These are phyloP conservation scores for Trypethelium eluteriae DNA, from an alignment of 495 filamentous ascomycete species.

Conservation along the genomic window DNA sequence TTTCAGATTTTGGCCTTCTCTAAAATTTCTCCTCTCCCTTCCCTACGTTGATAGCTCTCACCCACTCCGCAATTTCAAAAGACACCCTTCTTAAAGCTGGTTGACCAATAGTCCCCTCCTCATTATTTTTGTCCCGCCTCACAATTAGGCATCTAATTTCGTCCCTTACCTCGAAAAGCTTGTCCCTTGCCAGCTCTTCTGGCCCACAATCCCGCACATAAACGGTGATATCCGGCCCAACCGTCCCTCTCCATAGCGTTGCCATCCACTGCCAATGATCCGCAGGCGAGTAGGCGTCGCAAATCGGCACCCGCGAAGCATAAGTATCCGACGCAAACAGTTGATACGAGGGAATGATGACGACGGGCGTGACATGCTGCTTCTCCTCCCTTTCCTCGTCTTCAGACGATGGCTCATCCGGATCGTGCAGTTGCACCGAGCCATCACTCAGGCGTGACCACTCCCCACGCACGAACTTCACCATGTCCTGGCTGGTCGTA, in stretches of 20 bases:
- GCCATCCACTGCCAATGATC: conserved; percentile 99
- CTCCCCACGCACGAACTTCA: conserved; percentile 36
- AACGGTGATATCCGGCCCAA: conserved; percentile 81
- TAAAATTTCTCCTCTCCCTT: conserved; percentile 14
- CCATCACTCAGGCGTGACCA: background rate
- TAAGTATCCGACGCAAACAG: conserved; percentile 69
- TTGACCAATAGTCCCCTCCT: conserved; percentile 48
- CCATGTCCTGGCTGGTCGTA: conserved; percentile 56
- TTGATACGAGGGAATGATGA: conserved; percentile 67
- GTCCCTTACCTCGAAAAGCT: conserved; percentile 27
- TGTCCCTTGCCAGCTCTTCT: conserved; percentile 37
- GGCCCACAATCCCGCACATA: conserved; percentile 43
- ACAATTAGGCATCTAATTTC: conserved; percentile 54
- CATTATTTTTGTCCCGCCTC: conserved; percentile 39
- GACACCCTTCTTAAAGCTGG: conserved; percentile 61
- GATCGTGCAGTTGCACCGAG: background rate
- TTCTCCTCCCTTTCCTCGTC: background rate
- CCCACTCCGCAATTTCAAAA: conserved; percentile 79
- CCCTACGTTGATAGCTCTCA: conserved; percentile 39
- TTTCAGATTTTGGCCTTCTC: too few relatives aligned
- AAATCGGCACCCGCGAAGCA: conserved; percentile 61
- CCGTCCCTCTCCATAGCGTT: conserved; percentile 80
- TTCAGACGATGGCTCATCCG: background rate
- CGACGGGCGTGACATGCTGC: conserved; percentile 45
- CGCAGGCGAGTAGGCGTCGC: conserved; percentile 66